Evolutionary conservation across 139 green algal species (phyloP), one percentile per base, ranked within the genome.

Genomic region (Pseudopediastrum boryanum): DNA sequence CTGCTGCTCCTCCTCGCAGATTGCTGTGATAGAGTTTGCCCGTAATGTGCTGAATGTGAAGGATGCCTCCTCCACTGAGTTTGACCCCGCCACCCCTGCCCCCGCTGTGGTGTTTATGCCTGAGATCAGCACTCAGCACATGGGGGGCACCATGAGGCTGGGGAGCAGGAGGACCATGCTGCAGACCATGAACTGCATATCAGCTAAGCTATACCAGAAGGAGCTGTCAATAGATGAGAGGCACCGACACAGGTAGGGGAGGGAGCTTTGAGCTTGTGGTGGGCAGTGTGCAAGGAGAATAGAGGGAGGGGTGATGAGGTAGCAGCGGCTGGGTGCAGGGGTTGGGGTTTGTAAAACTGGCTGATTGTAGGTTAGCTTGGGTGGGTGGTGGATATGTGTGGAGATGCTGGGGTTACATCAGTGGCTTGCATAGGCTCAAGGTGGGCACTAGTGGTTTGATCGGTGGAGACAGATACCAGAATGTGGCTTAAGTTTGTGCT

Each of bases 21-120:
- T 96, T 10, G 96, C 94, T 8, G 95, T 99, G 25, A 96, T 99
- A n/a, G 96, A 99, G 84, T 99, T 97, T 90, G 94, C 94, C 3
- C 92, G 96, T 70, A 96, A 94, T 72, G 93, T 98, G 81, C 80
- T 99, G 77, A 87, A 89, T 33, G 71, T 94, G 42, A 75, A 77
- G 19, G 88, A 95, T 9, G 96, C 96, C 63, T 94, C 98, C 92
- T 90, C 59, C 48, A 95, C 94, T 16, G 96, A 99, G 88, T 97
- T 98, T 72, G 86, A 95, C 9, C 76, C 78, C 7, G 92, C 86
- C 27, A 97, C 92, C 0, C 77, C 86, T 4, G 39, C 93, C 44
- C 95, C 95, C 0, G 93, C 87, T 43, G 94, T 99, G 21, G 94
- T 99, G 39, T 99, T 99, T 88, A 99, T 99, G 96, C 96, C 96